These are phyloP conservation scores for Suillus placidus DNA, from an alignment of 768 basidiomycete species.

Conservation along the genomic window DNA sequence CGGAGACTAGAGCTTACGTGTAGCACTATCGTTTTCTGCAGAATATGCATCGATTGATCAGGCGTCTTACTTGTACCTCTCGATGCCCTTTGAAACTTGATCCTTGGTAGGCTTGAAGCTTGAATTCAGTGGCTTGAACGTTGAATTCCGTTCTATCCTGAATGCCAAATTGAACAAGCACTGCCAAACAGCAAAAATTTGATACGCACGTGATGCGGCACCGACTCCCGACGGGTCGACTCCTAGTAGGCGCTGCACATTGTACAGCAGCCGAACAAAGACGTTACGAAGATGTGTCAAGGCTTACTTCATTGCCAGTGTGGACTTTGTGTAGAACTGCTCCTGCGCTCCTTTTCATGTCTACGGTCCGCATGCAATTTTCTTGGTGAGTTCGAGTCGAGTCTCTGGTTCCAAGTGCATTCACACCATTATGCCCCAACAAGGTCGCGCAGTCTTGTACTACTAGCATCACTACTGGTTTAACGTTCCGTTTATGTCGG, in stretches of 20 bases:
- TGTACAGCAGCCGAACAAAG: no score
- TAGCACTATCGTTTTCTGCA: background rate
- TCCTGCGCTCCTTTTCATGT: background rate
- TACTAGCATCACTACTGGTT: background rate
- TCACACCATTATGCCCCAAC: background rate
- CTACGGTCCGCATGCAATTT: background rate
- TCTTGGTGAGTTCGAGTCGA: background rate
- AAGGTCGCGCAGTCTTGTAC: background rate
- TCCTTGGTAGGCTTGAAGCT: background rate
- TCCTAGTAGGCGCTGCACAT: no score
- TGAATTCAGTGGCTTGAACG: background rate
- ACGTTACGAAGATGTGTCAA: no score
- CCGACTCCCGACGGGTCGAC: background rate
- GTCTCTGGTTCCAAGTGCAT: background rate
- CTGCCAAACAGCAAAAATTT: no score
- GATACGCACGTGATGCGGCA: background rate
- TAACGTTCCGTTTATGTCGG: background rate
- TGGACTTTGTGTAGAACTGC: background rate
- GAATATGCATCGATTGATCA: background rate
- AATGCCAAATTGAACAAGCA: background rate
- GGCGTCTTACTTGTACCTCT: background rate
- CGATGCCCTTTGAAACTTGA: background rate
- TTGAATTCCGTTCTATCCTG: no score
- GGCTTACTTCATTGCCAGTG: background rate
- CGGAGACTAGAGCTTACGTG: background rate